Evolutionary conservation across 257 asterid genomes (phyloP), one percentile per base, ranked within the genome.

Genomic region (Echium plantagineum): DNA sequence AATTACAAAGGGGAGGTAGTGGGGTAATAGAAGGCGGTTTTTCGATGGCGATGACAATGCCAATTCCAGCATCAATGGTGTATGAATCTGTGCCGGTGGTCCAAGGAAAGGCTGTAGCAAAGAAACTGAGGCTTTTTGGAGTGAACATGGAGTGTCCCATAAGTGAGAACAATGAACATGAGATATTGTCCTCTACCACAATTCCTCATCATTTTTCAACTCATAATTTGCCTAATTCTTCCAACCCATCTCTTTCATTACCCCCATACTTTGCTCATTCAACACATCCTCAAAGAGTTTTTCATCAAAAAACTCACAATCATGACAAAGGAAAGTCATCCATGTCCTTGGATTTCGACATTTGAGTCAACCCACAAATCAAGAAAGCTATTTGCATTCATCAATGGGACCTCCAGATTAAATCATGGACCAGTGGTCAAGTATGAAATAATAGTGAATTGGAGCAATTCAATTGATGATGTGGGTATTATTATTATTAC

Each of bases 41-140:
- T n/a, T n/a, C n/a, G n/a, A 42, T 42, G 10, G 16, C 49, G 10
- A 42, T n/a, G n/a, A n/a, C n/a, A n/a, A n/a, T 56, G 60, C 60
- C 60, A 26, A 18, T 56, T 56, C 26, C 57, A 0, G 10, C 51
- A 9, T 17, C 71, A 42, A 64, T 78, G 87, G 97, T 86, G 55
- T 82, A 72, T 63, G 94, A 91, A 24, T 88, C 95, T 65, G 94
- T 91, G 59, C 98, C 97, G 13, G 91, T 91, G 80, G 98, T 91
- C 75, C 98, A 91, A 72, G 94, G 95, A 2, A 85, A 85, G 55
- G 95, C 90, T 8, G 87, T 94, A 22, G 87, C 94, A 51, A 91
- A 91, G 83, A 62, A 96, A 59, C 76, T 91, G 15, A 85, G 98
- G 87, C 79, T 91, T 63, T 91, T 91, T 59, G 98, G 97, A 8